Base-by-base conservation (phyloP, 305 asterid genomes). In the Coffea humblotiana region DNA sequence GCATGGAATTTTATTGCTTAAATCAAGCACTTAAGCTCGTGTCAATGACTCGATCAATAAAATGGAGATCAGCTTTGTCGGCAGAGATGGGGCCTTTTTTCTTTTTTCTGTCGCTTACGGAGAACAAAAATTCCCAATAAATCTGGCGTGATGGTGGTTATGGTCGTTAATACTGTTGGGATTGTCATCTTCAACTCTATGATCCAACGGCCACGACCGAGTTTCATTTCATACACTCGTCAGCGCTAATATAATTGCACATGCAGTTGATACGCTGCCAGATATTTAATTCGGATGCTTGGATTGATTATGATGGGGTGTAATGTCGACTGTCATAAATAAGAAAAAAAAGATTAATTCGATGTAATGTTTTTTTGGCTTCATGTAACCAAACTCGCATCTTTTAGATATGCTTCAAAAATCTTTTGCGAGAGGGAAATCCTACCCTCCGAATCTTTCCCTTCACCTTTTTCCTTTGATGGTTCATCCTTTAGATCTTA, bases 91-190 rank as follows among this genome's bases (percentile, higher is more conserved):
- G 74, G 37, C 65, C 80, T 61, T 69, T 15, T n/a, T 43, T 70
- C 64, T 70, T 74, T 12, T 82, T 47, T 23, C 11, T 21, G 32
- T 70, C 54, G 63, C 73, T 70, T 58, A 16, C 70, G 75, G 60
- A 13, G 37, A 56, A 52, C 58, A 32, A 79, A 70, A 35, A 14
- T 79, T 21, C 52, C 78, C 45, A 61, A 8, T 48, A 43, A 75
- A n/a, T 56, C 74, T 61, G 80, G 78, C 80, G 64, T 71, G 78
- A 79, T 71, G 83, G 85, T 18, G 85, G 85, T 83, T 79, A 51
- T 71, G 85, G 78, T 83, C 83, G 80, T 79, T 83, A 71, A 78
- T 16, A 70, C 81, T 16, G 75, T 27, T 75, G 69, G 52, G 63
- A 48, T 71, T 77, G 67, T 8, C 43, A 40, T 78, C 56, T 19